These are phyloP conservation scores for Xylaria sp. DNA, from an alignment of 2,329 filamentous ascomycete species.

Conservation along the genomic window DNA sequence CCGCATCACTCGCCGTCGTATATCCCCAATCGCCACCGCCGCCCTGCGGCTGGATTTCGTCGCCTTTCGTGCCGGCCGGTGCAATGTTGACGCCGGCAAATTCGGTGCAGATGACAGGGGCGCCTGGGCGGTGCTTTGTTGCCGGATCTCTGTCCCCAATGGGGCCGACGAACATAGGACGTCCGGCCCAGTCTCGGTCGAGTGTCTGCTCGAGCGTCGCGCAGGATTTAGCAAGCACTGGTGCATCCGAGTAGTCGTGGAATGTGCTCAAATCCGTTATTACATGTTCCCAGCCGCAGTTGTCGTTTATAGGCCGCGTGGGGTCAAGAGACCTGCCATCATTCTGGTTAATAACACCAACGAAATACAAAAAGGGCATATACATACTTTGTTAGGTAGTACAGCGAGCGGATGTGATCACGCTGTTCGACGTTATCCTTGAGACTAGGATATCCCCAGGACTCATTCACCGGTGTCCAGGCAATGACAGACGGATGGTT, in stretches of 20 bases:
- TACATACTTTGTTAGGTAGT: constrained; percentile 66
- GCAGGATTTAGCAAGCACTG: constrained; percentile 61
- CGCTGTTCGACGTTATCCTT: constrained; percentile 62
- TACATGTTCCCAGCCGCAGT: constrained; percentile 75
- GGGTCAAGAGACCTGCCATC: constrained; percentile 58
- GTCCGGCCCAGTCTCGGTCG: constrained; percentile 53
- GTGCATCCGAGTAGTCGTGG: constrained; percentile 69
- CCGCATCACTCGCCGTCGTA: constrained; percentile 65
- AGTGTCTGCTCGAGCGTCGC: constrained; percentile 59
- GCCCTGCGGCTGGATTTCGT: constrained; percentile 34
- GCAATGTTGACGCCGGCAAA: constrained; percentile 73
- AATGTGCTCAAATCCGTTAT: constrained; percentile 68
- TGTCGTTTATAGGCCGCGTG: constrained; percentile 70
- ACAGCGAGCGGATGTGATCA: constrained; percentile 67
- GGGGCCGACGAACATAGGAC: constrained; percentile 60
- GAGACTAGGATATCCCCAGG: constrained; percentile 68
- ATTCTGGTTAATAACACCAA: neutral
- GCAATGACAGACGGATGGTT: constrained; percentile 69
- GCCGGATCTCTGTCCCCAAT: constrained; percentile 53
- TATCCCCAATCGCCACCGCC: constrained; percentile 68
- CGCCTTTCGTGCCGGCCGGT: constrained; percentile 45
- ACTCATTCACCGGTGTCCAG: constrained; percentile 70
- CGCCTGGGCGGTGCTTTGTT: constrained; percentile 55
- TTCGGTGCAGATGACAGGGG: constrained; percentile 69
- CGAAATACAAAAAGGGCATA: no score